Evolutionary conservation across 768 basidiomycete genomes (phyloP).

Genomic region (Butyriboletus loyo): DNA sequence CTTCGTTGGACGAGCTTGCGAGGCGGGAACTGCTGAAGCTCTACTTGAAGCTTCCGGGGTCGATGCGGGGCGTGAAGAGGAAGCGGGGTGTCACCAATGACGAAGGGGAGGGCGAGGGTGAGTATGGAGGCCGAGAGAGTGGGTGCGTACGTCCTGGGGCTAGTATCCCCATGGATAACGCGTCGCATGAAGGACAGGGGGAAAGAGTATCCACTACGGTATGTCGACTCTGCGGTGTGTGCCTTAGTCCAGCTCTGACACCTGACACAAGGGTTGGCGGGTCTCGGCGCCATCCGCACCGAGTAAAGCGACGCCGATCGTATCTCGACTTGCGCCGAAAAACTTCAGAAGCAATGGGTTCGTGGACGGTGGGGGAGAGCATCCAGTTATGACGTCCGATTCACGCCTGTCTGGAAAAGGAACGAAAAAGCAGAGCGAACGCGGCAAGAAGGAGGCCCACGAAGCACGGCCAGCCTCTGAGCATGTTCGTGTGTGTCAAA

Average conservation of each 20-base stretch:
- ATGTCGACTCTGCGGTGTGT: not conserved
- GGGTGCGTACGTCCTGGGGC: not conserved
- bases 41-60: slow-evolving; percentile 3
- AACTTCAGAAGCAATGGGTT: not conserved
- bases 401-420: not conserved
- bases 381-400: not conserved
- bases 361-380: not conserved
- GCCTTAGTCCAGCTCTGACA: not conserved
- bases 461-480: not conserved
- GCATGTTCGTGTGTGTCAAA: not conserved
- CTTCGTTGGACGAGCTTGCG: slow-evolving; percentile 21
- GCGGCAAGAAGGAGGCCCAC: not conserved
- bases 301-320: not conserved
- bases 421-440: not conserved
- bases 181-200: not conserved
- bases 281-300: not conserved
- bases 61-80: slow-evolving; percentile 13
- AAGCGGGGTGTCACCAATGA: slow-evolving; percentile 1
- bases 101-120: not conserved
- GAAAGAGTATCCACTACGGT: not conserved
- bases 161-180: not conserved
- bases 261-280: slow-evolving; percentile 1
- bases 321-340: not conserved
- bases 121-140: not conserved
- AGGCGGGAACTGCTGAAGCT: slow-evolving; percentile 12